phyloP scores from a whole-genome alignment of 805 yeast species.

The Sugiyamaella americana region DNA sequence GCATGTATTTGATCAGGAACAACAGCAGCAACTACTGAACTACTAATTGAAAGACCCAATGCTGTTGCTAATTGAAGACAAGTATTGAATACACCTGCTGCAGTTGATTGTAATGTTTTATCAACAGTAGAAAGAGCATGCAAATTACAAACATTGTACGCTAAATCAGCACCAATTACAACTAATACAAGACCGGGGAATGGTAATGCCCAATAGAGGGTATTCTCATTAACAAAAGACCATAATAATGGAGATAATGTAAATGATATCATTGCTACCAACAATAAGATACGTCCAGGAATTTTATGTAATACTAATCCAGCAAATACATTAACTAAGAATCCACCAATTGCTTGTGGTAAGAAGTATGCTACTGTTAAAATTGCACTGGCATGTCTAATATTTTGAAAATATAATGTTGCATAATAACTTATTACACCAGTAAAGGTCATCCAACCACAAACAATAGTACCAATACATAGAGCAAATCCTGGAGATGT shows the following conservation, averaged over 20 bases:
- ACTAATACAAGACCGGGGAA: constrained; percentile 38
- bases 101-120: constrained; percentile 38
- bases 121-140: constrained; percentile 39
- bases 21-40: constrained; percentile 30
- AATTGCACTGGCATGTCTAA: constrained; percentile 36
- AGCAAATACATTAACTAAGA: constrained; percentile 39
- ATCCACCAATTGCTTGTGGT: constrained; percentile 41
- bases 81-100: constrained; percentile 46
- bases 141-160: constrained; percentile 43
- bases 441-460: constrained; percentile 40
- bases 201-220: constrained; percentile 42
- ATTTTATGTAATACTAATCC: constrained; percentile 41
- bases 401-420: constrained; percentile 39
- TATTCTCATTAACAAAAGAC: constrained; percentile 35
- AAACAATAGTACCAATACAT: constrained; percentile 33
- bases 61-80: constrained; percentile 37
- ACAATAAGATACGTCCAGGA: constrained; percentile 37
- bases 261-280: constrained; percentile 35
- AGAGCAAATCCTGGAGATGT: constrained; percentile 35
- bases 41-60: constrained; percentile 38
- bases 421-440: constrained; percentile 39
- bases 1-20: constrained; percentile 12
- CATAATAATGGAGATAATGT: constrained; percentile 36
- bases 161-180: constrained; percentile 43
- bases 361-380: constrained; percentile 40